These are phyloP conservation scores for Coemansia javaensis DNA, from an alignment of 192 early-diverging fungal genomes.

Conservation along the genomic window DNA sequence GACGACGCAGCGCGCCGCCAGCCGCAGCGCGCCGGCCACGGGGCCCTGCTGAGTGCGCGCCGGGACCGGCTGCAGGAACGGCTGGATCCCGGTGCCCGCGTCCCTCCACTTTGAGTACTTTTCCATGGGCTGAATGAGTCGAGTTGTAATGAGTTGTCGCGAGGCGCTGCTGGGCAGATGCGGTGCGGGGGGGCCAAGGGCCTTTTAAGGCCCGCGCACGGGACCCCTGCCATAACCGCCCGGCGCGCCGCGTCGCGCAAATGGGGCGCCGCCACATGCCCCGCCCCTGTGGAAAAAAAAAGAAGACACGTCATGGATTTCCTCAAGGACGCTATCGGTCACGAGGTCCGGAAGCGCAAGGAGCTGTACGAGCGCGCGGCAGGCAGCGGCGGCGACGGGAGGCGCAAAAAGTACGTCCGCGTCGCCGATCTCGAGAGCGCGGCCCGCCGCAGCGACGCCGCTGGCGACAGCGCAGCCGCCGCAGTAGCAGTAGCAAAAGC, in stretches of 20 bases:
- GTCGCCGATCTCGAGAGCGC: slow-evolving; percentile 72
- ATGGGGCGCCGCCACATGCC: not conserved
- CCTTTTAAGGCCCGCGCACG: no score
- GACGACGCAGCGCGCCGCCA: slow-evolving; percentile 15
- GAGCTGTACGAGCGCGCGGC: slow-evolving; percentile 32
- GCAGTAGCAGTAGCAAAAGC: slow-evolving; percentile 1
- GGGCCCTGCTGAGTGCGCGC: slow-evolving; percentile 24
- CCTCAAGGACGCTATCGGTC: slow-evolving; percentile 61
- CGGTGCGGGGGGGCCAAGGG: no score
- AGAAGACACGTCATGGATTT: slow-evolving; percentile 50
- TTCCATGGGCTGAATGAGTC: slow-evolving; percentile 55
- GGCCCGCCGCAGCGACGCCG: slow-evolving; percentile 50
- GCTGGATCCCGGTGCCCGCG: slow-evolving; percentile 83
- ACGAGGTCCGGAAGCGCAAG: slow-evolving; percentile 68
- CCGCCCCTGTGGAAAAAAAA: not conserved
- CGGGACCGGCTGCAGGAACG: slow-evolving; percentile 69
- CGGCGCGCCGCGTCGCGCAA: not conserved
- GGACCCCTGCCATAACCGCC: not conserved
- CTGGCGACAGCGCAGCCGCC: slow-evolving; percentile 49
- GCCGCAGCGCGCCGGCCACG: slow-evolving; percentile 3
- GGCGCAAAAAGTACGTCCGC: slow-evolving; percentile 74
- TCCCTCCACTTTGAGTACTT: slow-evolving; percentile 88
- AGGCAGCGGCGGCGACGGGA: slow-evolving; percentile 4
- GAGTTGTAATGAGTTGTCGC: not conserved
- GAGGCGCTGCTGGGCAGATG: no score